Base-by-base conservation (phyloP, 2,329 filamentous ascomycete genomes). In the Diaporthe vaccinii region DNA sequence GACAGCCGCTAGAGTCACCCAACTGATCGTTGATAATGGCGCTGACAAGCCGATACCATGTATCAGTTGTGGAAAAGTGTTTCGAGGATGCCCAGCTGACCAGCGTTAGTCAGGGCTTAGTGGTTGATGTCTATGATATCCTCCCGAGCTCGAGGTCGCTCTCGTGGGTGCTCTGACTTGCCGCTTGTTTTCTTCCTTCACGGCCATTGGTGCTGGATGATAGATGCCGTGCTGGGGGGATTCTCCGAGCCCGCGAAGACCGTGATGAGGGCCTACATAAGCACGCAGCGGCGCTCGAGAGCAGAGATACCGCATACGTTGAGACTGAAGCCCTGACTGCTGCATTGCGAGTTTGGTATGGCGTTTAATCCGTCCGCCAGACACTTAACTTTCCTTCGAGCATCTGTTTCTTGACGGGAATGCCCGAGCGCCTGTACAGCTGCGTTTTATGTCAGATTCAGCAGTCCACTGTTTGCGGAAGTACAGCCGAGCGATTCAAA, bases 11-110 rank as follows among this genome's bases (percentile, higher is more conserved):
- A 14, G 36, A 9, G 7, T 20, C 44, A 22, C 17, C 15, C 17
- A 22, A 1, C 20, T 49, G 20, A 8, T 7, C 8, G 0, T 22
- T 6, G 44, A 22, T 1, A 8, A 9, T 1, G 20, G 20, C 7
- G 20, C 44, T 22, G 44, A 22, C 20, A 49, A 44, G 41, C 41
- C 15, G 44, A 7, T 49, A 22, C 7, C 44, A 22, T 49, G 44
- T 17, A 49, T 49, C 15, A 20, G 15, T 22, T 8, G 7, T 20
- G 44, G 20, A 22, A 49, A 22, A 4, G 8, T 20, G 2, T 1
- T 10, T 22, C 20, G 44, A 49, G 44, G 17, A 49, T 49, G 7
- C 20, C 20, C 20, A 7, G 7, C 20, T 22, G 44, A 17, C 2
- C 44, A 22, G 17, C 20, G 44, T 22, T 7, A 22, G 20, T 17